Evolutionary conservation across 106 monocot genomes (phyloP).

Genomic region (Cymbidium sinense): DNA sequence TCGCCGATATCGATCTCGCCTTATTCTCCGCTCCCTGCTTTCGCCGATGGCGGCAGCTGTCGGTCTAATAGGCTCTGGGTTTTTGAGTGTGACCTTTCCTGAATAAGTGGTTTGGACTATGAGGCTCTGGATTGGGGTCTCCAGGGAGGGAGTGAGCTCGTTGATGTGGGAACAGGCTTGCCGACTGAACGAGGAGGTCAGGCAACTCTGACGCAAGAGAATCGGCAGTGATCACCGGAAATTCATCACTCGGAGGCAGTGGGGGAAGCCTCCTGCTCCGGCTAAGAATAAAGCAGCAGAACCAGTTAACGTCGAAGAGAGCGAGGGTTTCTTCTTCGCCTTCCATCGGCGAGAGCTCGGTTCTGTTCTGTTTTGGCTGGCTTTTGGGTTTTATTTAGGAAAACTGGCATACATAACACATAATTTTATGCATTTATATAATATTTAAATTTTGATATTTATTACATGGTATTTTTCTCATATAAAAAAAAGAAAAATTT

Average conservation of each 20-base stretch:
- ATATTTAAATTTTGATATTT: no score
- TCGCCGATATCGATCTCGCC: background rate
- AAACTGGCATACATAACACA: no score
- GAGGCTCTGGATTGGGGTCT: background rate
- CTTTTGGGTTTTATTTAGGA: no score
- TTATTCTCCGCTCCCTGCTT: background rate
- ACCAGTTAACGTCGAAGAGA: slow-evolving; percentile 25
- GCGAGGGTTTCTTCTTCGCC: background rate
- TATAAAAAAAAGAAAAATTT: no score
- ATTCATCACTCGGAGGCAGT: background rate
- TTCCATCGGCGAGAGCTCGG: background rate
- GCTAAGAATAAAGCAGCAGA: background rate
- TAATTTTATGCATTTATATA: no score
- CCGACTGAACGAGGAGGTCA: background rate
- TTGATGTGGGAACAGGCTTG: background rate
- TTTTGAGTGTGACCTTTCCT: background rate
- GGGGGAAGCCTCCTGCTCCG: background rate
- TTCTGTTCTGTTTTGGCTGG: background rate
- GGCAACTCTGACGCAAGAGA: background rate
- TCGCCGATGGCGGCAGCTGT: background rate
- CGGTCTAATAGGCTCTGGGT: no score
- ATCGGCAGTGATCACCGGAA: background rate
- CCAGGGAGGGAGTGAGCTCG: background rate
- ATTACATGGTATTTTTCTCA: no score
- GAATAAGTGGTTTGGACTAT: slow-evolving; percentile 12